Evolutionary conservation across 768 basidiomycete species (phyloP).

Genomic region (Kwoniella botswanensis): DNA sequence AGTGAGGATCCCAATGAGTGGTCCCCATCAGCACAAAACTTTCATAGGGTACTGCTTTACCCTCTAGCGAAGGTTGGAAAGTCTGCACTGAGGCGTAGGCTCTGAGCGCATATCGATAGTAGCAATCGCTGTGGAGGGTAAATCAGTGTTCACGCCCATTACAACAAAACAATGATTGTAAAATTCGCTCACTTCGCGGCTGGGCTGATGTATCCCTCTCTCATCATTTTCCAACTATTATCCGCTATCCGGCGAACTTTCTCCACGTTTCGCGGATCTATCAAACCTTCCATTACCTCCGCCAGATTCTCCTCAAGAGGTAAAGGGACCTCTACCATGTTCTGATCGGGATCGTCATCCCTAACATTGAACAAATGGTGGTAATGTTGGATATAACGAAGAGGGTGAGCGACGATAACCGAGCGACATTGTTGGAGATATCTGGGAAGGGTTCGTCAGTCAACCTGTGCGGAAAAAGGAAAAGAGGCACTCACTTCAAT

Average conservation of each 20-base stretch:
- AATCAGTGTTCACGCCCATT: neutral
- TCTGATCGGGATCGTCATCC: slow-evolving; percentile 32
- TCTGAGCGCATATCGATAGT: slow-evolving; percentile 41
- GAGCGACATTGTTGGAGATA: slow-evolving; percentile 47
- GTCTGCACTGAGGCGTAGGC: slow-evolving; percentile 39
- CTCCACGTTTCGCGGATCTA: slow-evolving; percentile 23
- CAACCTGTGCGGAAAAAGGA: neutral
- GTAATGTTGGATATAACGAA: slow-evolving; percentile 44
- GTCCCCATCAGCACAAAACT: slow-evolving; percentile 40
- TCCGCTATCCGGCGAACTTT: slow-evolving; percentile 33
- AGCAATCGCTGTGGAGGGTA: slow-evolving; percentile 35
- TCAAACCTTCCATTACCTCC: slow-evolving; percentile 31
- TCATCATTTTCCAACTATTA: slow-evolving; percentile 38
- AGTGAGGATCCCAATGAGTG: slow-evolving; percentile 45
- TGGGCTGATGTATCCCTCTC: slow-evolving; percentile 41
- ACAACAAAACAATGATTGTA: neutral
- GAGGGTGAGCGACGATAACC: slow-evolving; percentile 39
- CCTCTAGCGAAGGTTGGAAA: slow-evolving; percentile 35
- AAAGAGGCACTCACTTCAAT: slow-evolving; percentile 41
- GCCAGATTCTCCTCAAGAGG: slow-evolving; percentile 39
- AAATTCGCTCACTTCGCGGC: slow-evolving; percentile 39
- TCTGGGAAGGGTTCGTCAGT: slow-evolving; percentile 9
- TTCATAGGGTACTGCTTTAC: slow-evolving; percentile 35
- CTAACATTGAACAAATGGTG: slow-evolving; percentile 40
- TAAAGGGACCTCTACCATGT: slow-evolving; percentile 40